Conservation (phyloP, 305 asterid genomes). For the Fraxinus floribunda region DNA sequence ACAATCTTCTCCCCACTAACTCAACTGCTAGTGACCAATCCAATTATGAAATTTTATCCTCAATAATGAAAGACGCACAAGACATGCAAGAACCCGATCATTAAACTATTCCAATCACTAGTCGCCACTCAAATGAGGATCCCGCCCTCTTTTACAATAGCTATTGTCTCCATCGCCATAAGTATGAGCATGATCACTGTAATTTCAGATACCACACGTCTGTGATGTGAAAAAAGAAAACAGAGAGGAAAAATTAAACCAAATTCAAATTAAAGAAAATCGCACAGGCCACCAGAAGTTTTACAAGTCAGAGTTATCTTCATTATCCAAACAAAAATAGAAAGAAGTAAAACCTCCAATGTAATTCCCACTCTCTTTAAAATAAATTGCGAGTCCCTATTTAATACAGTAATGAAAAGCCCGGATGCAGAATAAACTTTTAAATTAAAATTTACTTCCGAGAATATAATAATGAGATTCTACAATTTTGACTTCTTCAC, state of each 20-base stretch:
- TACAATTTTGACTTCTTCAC: conserved; percentile 11
- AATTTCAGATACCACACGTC: not conserved
- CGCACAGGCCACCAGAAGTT: not conserved
- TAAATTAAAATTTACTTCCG: not conserved
- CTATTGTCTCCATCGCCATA: conserved; percentile 31
- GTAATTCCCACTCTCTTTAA: not conserved
- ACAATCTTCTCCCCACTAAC: conserved; percentile 31
- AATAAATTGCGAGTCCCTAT: not conserved
- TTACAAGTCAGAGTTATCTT: not conserved
- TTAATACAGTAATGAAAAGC: not conserved
- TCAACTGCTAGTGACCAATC: conserved; percentile 23
- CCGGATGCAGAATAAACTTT: not conserved
- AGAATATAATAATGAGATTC: not conserved
- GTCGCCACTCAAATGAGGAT: conserved; percentile 25
- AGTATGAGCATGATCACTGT: conserved; percentile 23
- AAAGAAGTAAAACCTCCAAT: not conserved
- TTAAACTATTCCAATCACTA: conserved; percentile 24
- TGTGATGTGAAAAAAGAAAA: not conserved
- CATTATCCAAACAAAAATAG: not conserved
- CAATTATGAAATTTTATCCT: conserved; percentile 12
- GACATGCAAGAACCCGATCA: conserved; percentile 20
- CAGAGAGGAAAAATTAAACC: not conserved
- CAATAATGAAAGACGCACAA: conserved; percentile 17
- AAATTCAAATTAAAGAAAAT: not conserved
- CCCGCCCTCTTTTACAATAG: conserved; percentile 25